Evolutionary conservation across 2,329 filamentous ascomycete species (phyloP).

Genomic region (Claviceps capensis): DNA sequence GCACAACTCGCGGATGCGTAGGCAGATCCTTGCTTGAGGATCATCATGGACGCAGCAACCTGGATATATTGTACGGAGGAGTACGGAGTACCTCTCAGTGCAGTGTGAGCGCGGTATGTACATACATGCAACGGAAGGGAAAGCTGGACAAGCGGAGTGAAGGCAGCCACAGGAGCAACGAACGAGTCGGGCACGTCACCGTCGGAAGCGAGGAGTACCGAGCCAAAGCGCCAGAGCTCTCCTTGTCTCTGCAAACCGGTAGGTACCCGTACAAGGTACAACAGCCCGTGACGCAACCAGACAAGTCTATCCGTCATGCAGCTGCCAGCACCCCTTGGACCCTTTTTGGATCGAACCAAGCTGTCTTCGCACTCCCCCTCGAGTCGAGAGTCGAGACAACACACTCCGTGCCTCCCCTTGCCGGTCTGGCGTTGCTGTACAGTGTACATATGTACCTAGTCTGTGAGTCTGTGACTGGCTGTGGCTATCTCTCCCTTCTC

Average conservation of each 20-base stretch:
- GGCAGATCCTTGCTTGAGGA: no score
- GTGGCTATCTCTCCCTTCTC: neutral
- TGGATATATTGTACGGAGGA: no score
- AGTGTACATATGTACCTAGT: no score
- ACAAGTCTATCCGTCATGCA: neutral
- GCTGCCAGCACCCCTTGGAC: neutral
- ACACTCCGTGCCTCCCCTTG: neutral
- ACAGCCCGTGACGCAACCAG: neutral
- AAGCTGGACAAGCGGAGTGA: neutral
- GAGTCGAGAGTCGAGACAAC: neutral
- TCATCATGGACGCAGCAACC: no score
- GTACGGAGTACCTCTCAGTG: no score
- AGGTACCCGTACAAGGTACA: neutral
- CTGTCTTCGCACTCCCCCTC: neutral
- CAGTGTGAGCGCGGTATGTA: no score
- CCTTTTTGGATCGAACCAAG: no score
- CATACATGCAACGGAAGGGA: neutral
- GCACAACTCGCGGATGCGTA: no score
- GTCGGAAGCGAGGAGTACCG: constrained; percentile 1
- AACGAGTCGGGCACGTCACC: neutral
- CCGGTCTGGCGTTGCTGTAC: neutral
- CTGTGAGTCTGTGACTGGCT: constrained; percentile 1
- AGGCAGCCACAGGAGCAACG: neutral
- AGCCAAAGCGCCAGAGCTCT: neutral
- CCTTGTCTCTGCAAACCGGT: neutral